A percentile compares a stretch with the other conserved stretches of the same genome.
phyloP scores from a whole-genome alignment of 2,329 filamentous ascomycete species.

The Aspergillus sp. region DNA sequence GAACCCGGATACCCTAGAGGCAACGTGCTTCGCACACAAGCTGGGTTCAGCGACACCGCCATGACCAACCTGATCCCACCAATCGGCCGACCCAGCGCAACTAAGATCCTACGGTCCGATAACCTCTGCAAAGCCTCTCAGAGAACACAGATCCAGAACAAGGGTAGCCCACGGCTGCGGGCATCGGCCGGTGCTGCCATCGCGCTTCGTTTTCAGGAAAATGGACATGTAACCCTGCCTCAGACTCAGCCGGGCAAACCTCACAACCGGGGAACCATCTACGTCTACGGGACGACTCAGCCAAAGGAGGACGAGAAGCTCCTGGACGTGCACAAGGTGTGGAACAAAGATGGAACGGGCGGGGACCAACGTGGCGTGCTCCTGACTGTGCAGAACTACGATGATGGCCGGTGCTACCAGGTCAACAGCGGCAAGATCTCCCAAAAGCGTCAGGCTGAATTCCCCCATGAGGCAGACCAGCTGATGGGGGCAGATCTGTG shows the following conservation, averaged over 20 bases:
- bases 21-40: constrained; percentile 57
- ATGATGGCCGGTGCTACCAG: constrained; percentile 90
- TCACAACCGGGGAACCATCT: constrained; percentile 67
- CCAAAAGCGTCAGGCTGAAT: constrained; percentile 55
- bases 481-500: constrained; percentile 60
- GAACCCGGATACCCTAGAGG: constrained; percentile 72
- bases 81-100: constrained; percentile 47
- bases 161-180: constrained; percentile 61
- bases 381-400: constrained; percentile 74
- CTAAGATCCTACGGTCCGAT: constrained; percentile 49
- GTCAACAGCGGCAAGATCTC: constrained; percentile 62
- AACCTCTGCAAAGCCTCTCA: constrained; percentile 65
- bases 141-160: constrained; percentile 56
- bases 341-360: constrained; percentile 77
- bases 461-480: constrained; percentile 51
- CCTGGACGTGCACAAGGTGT: constrained; percentile 65
- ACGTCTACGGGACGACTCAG: constrained; percentile 67
- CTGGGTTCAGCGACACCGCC: constrained; percentile 56
- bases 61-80: constrained; percentile 64
- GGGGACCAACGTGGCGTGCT: constrained; percentile 76
- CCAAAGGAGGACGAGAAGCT: constrained; percentile 60
- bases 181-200: constrained; percentile 60
- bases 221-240: constrained; percentile 69
- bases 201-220: constrained; percentile 68
- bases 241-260: constrained; percentile 59